These are phyloP conservation scores for Elsinoe batatas DNA, from an alignment of 2,329 filamentous ascomycete genomes.

Conservation along the genomic window DNA sequence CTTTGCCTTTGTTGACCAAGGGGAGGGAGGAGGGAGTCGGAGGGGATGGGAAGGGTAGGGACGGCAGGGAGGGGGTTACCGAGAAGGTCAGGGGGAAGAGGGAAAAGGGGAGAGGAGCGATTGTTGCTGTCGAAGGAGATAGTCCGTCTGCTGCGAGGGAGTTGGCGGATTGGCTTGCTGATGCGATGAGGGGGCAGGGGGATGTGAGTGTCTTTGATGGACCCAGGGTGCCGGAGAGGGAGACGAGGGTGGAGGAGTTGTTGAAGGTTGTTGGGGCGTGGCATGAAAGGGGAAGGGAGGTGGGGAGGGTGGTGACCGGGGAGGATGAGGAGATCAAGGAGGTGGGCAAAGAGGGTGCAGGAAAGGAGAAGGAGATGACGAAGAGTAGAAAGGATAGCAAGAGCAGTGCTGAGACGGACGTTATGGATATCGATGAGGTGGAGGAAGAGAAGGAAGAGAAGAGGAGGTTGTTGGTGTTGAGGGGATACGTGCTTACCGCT, in stretches of 20 bases:
- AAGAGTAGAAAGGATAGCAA: slow-evolving; percentile 11
- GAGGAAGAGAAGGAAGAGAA: slow-evolving; percentile 66
- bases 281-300: slow-evolving; percentile 65
- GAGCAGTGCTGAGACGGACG: slow-evolving; percentile 32
- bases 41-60: slow-evolving; percentile 20
- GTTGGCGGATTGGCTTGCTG: slow-evolving; percentile 55
- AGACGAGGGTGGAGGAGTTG: slow-evolving; percentile 43
- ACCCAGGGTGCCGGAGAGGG: slow-evolving; percentile 32
- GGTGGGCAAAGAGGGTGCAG: neutral
- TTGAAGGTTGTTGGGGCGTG: slow-evolving; percentile 60
- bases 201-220: slow-evolving; percentile 42
- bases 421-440: slow-evolving; percentile 50
- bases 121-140: slow-evolving; percentile 76
- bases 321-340: slow-evolving; percentile 11
- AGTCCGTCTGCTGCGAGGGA: slow-evolving; percentile 52
- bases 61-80: neutral
- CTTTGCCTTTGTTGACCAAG: slow-evolving; percentile 35
- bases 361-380: neutral
- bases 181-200: slow-evolving; percentile 43
- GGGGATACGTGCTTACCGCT: slow-evolving; percentile 64
- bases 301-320: slow-evolving; percentile 39
- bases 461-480: slow-evolving; percentile 55
- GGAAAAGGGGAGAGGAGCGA: slow-evolving; percentile 50
- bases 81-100: slow-evolving; percentile 20
- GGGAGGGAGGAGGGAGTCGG: neutral